Conservation (phyloP, 2,329 filamentous ascomycete genomes). For the Chaetomium strumarium region DNA sequence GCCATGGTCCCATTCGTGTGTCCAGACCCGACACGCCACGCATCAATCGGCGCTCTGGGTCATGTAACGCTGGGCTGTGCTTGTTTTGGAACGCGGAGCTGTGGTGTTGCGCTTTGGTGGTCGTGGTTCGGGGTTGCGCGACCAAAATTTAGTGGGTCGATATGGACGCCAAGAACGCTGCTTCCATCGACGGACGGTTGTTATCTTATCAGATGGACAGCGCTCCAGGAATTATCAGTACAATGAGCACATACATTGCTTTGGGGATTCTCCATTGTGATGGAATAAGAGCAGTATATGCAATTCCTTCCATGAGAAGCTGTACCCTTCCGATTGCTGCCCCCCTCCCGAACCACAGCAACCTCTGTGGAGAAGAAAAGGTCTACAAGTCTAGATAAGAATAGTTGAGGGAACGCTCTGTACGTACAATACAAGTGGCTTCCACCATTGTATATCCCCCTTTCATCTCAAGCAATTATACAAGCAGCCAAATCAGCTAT, state of each 20-base stretch:
- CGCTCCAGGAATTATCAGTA: too few relatives aligned
- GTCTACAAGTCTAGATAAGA: too few relatives aligned
- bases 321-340: too few relatives aligned
- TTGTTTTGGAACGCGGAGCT: background rate
- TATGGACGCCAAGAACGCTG: background rate
- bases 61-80: slow-evolving; percentile 16
- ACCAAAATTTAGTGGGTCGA: background rate
- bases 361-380: too few relatives aligned
- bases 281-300: background rate
- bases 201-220: slow-evolving; percentile 15
- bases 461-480: background rate
- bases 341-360: too few relatives aligned
- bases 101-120: background rate
- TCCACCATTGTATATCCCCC: background rate
- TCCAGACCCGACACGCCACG: slow-evolving; percentile 21
- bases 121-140: background rate
- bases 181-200: background rate
- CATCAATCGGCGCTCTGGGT: slow-evolving; percentile 26
- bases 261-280: too few relatives aligned
- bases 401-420: too few relatives aligned
- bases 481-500: background rate
- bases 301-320: background rate
- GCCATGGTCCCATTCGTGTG: slow-evolving; percentile 32
- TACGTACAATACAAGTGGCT: too few relatives aligned
- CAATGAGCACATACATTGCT: too few relatives aligned